Base-by-base conservation (phyloP, 192 early-diverging fungal genomes). In the Backusella mclennaniae region DNA sequence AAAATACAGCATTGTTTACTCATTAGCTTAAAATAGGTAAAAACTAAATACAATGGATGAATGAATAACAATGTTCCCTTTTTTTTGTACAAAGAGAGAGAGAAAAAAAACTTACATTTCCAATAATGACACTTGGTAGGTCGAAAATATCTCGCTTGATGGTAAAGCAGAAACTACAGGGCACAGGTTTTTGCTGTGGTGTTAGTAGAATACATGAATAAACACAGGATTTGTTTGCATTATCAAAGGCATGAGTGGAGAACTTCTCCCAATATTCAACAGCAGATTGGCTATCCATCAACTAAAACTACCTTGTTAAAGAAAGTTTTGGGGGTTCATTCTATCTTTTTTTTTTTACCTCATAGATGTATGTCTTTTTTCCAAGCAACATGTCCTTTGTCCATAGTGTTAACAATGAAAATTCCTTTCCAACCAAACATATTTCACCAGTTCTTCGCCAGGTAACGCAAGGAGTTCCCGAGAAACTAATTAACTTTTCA, bases 101-200 rank as follows among this genome's bases (percentile, higher is more conserved):
- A 26, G 26, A 33, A 33, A 33, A 33, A 33, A 44, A 67, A 83
- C 79, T 76, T 84, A 81, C 83, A 80, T 95, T 94, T 42, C 94
- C 94, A 44, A 95, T 88, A 74, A 95, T 91, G 42, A 91, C 95
- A 76, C 95, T 83, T 3, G 96, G 96, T n/a, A 98, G 92, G 80
- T 96, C 97, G 91, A 98, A 98, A 73, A 97, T 94, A 79, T 97
- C 97, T 38, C 96, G 84, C 83, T 96, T 97, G 87, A 98, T 97
- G 1, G 97, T 97, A 80, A 98, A 97, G 72, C 95, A 96, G 75
- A 98, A 95, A 1, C 94, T 93, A 76, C 96, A 97, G 1, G 94
- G 92, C 21, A 98, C 93, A 8, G 88, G 80, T 33, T 86, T 75
- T 44, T 92, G 87, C 21, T 87, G 81, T 0, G 95, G 94, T 23